phyloP scores from a whole-genome alignment of 139 green algal species.

The Picochlorum costavermella region DNA sequence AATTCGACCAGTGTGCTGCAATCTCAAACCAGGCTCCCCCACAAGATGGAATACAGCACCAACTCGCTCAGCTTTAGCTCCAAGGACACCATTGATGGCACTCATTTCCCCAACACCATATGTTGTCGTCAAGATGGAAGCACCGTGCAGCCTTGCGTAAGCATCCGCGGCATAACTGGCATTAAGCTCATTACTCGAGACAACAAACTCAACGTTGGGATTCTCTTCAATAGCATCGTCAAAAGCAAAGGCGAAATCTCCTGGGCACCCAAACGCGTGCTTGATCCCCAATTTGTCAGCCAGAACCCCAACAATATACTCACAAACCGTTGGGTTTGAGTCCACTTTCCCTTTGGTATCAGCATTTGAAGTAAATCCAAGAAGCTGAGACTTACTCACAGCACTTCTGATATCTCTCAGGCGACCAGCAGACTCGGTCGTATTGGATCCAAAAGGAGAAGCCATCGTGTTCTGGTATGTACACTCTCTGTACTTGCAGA shows the following conservation, averaged over 20 bases:
- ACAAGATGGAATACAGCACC: constrained; percentile 47
- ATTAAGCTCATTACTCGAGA: constrained; percentile 67
- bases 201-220: background rate
- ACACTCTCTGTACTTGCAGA: no score
- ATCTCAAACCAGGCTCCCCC: constrained; percentile 48
- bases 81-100: constrained; percentile 28
- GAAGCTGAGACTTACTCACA: no score
- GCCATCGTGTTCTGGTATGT: no score
- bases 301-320: constrained; percentile 6
- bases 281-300: constrained; percentile 8
- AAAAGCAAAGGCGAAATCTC: constrained; percentile 13
- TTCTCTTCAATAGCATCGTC: constrained; percentile 11
- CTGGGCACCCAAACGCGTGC: constrained; percentile 10
- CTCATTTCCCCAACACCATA: constrained; percentile 60
- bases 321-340: background rate
- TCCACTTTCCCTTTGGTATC: background rate
- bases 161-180: constrained; percentile 74
- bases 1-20: constrained; percentile 55
- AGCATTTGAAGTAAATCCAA: no score
- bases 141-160: constrained; percentile 54
- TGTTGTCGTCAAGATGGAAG: constrained; percentile 50
- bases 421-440: no score
- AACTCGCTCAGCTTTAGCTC: constrained; percentile 52
- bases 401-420: no score
- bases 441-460: no score